These are phyloP conservation scores for Cyberlindnera xishuangbannaensis DNA, from an alignment of 805 yeast species.

Conservation along the genomic window DNA sequence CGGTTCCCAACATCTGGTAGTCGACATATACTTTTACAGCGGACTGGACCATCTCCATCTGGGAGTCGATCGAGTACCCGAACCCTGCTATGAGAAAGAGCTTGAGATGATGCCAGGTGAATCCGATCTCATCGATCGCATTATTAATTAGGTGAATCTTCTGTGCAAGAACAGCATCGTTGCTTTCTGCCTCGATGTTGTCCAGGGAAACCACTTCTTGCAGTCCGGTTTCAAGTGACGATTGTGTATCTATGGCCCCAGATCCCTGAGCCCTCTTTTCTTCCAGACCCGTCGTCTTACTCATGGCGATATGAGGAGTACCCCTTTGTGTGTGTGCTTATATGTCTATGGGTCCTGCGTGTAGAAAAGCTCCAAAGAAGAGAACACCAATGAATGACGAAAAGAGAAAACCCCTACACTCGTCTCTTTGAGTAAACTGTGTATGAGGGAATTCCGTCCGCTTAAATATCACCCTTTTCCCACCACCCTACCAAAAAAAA, in stretches of 20 bases:
- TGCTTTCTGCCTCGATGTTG: slow-evolving; percentile 25
- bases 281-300: no score
- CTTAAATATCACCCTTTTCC: background rate
- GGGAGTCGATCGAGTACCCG: slow-evolving; percentile 48
- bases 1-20: slow-evolving; percentile 35
- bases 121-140: slow-evolving; percentile 57
- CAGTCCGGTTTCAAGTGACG: slow-evolving; percentile 8
- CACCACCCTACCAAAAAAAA: no score
- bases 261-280: slow-evolving; percentile 5
- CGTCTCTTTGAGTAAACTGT: background rate
- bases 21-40: slow-evolving; percentile 41
- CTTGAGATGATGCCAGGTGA: slow-evolving; percentile 46
- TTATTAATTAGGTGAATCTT: slow-evolving; percentile 43
- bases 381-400: no score
- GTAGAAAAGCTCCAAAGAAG: no score
- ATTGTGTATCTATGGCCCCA: slow-evolving; percentile 7
- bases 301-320: no score
- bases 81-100: slow-evolving; percentile 44
- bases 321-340: no score
- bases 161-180: slow-evolving; percentile 17
- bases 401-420: slow-evolving; percentile 1
- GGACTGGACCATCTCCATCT: slow-evolving; percentile 41
- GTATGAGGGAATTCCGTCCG: background rate
- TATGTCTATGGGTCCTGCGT: no score
- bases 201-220: slow-evolving; percentile 6